Evolutionary conservation across 2,329 filamentous ascomycete genomes (phyloP), one percentile per base, ranked within the genome.

Genomic region (Aspergillus caelatus): DNA sequence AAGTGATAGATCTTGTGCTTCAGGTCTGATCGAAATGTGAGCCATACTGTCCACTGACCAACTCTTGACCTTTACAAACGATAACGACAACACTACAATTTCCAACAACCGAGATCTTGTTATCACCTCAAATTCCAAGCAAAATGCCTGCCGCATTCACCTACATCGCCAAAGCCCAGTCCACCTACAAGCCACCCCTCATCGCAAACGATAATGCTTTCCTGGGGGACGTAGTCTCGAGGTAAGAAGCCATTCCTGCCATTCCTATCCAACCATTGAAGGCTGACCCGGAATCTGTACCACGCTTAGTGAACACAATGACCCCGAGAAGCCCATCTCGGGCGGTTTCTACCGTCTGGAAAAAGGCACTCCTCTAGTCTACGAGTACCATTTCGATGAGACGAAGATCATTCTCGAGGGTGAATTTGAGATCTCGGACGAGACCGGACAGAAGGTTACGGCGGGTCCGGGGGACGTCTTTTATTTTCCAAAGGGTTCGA

Each of bases 371-470:
- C 86, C 88, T 1, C 82, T 91, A 21, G 86, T 88, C 10, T 91
- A 91, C 79, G 86, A 84, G 36, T 91, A 91, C 77, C 87, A 82
- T 46, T 91, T 91, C 77, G 85, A 91, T 71, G 89, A 91, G 80
- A 89, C 90, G 86, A 91, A 91, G 81, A 89, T 91, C 72, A 88
- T 91, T 67, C 77, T 91, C 11, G 88, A 91, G 70, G 89, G 89
- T 16, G 82, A 85, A 68, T 90, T 88, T 71, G 84, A 87, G 65
- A 89, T 91, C 70, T 81, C 80, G 34, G 89, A 91, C 67, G 85
- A 85, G 74, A 86, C 86, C 1, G 89, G 88, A 43, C 81, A 85
- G 68, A 78, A 83, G 67, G 86, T 88, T 28, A 82, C 83, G 58
- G 89, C 86, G 10, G 81, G 78, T 36, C 81, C 84, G 9, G 89